Base-by-base conservation (phyloP, 768 basidiomycete species). In the Agrocybe pediades region DNA sequence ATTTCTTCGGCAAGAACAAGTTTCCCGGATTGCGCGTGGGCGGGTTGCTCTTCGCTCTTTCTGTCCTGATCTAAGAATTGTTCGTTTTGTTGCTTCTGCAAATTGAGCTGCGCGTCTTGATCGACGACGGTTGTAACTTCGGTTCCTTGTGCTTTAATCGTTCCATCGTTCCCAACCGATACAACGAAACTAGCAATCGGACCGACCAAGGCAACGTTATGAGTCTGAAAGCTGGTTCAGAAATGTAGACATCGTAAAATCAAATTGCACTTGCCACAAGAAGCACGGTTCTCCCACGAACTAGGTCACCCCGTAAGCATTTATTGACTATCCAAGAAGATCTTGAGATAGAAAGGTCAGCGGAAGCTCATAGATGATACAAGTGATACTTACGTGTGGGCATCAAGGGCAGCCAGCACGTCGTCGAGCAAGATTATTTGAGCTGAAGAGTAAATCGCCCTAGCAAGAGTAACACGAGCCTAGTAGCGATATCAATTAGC, bases 311-410 rank as follows among this genome's bases (percentile, higher is more conserved):
- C 50, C 78, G 77, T 36, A 97, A 76, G 62, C 90, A 95, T 49
- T 92, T 77, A 17, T 83, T 75, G 61, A 87, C 88, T 40, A 98
- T 81, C 71, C 92, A 90, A 57, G 87, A 83, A 0, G 93, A 88
- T 0, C 92, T 94, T 59, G 44, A 27, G 26, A 21, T n/a, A 23
- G 15, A 30, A 16, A 87, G 85, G 1, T 85, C 21, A 46, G 2
- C 25, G 6, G 27, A 16, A 33, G 41, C 21, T 5, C 5, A 13
- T n/a, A n/a, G 40, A 9, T 11, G 30, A 41, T 50, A 30, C 15
- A 46, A 36, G 21, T 15, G 3, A 4, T 6, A 41, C 65, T 49
- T 43, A 67, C 66, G 64, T 69, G 46, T 66, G 65, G 33, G 65
- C 65, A 53, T 87, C 85, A 6, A 87, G 68, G 2, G 85, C 86